Base-by-base conservation (phyloP, 2,329 filamentous ascomycete species). In the Delphinella strobiligena region DNA sequence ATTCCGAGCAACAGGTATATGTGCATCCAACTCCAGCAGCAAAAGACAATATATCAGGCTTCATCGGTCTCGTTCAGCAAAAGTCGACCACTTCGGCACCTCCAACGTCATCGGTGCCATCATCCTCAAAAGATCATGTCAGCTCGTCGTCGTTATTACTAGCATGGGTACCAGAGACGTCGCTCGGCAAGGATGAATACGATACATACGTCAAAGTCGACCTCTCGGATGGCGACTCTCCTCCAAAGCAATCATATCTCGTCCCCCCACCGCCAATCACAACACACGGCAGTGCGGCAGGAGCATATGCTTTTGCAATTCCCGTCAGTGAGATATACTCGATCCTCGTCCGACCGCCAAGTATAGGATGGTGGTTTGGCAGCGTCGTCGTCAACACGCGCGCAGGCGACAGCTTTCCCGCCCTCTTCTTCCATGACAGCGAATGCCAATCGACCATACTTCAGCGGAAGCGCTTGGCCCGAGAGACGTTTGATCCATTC, bases 351-450 rank as follows among this genome's bases (percentile, higher is more conserved):
- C 78, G 91, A 2, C 89, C 89, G 3, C 93, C 91, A 4, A 95
- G 86, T 57, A 64, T 94, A 5, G 93, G 91, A 12, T 98, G 91
- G 93, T 98, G 91, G 91, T 95, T 93, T 58, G 91, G 91, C 24
- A 94, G 87, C 47, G 64, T 98, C 19, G 81, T 98, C 42, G 85
- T 98, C 64, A 98, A 98, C 58, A 86, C 84, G 1, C 72, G 83
- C 10, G 78, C 82, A 1, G 93, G 93, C 3, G 88, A 96, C 56
- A 91, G 84, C 56, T 94, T 96, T 50, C 91, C 91, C 0, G 87
- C 91, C 0, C 67, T 98, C 1, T 98, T 98, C 64, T 98, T 98
- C 63, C 91, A 98, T 58, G 91, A 98, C 54, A 87, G 79, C 46
- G 91, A 98, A 64, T 98, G 91, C 54, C 83, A 94, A 61, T 93